These are phyloP conservation scores for Trichoderma lentiforme DNA, from an alignment of 2,329 filamentous ascomycete species.

Conservation along the genomic window DNA sequence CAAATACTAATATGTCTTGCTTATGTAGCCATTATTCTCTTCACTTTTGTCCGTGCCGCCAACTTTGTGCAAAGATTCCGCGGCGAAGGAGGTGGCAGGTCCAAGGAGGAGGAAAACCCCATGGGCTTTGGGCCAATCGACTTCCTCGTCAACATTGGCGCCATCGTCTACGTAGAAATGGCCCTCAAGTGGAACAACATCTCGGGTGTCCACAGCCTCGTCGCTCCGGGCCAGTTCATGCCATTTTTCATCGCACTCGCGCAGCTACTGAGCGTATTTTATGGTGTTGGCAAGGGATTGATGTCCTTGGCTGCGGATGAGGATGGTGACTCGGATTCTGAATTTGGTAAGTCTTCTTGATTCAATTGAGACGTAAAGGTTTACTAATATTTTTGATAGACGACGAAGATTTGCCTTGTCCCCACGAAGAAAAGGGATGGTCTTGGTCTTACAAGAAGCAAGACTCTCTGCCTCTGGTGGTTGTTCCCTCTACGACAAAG, in stretches of 20 bases:
- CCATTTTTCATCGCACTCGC: conserved; percentile 27
- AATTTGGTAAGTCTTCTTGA: neutral
- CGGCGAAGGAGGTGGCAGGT: neutral
- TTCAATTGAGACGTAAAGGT: neutral
- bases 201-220: conserved; percentile 22
- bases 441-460: neutral
- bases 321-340: neutral
- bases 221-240: conserved; percentile 27
- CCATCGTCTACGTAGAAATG: conserved; percentile 27
- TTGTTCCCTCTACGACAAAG: neutral
- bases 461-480: neutral
- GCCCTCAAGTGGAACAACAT: conserved; percentile 27
- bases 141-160: conserved; percentile 24
- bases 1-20: neutral
- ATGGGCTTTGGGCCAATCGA: conserved; percentile 15
- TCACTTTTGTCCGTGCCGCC: neutral
- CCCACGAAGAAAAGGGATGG: neutral
- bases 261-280: conserved; percentile 24
- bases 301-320: neutral
- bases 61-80: neutral
- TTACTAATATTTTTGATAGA: neutral
- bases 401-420: neutral
- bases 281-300: conserved; percentile 16
- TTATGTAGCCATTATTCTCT: neutral
- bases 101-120: neutral